phyloP scores from a whole-genome alignment of 352 stramenopile genomes.

The Phytopythium sindhum region DNA sequence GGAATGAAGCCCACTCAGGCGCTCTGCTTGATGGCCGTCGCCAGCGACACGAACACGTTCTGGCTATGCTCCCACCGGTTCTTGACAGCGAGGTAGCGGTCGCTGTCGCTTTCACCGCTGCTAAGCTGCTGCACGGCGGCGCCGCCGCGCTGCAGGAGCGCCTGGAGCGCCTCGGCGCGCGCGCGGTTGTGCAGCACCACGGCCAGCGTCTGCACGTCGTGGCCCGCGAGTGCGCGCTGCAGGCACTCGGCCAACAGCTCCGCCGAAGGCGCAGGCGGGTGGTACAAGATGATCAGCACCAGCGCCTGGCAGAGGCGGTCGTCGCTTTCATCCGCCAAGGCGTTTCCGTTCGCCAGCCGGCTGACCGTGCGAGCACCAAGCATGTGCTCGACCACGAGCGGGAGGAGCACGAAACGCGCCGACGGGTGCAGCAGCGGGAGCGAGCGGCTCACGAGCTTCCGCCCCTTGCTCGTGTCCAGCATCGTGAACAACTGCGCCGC shows the following conservation, averaged over 20 bases:
- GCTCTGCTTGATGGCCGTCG: constrained; percentile 74
- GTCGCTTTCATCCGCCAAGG: constrained; percentile 29
- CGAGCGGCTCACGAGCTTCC: constrained; percentile 71
- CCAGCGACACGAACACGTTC: constrained; percentile 66
- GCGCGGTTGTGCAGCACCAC: constrained; percentile 76
- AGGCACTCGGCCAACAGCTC: constrained; percentile 70
- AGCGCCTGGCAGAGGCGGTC: constrained; percentile 75
- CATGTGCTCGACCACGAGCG: constrained; percentile 60
- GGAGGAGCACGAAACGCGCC: constrained; percentile 72
- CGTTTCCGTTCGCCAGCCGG: constrained; percentile 18
- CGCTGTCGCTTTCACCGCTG: constrained; percentile 14
- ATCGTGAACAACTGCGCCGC: constrained; percentile 52
- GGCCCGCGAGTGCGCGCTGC: constrained; percentile 45
- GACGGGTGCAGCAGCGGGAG: constrained; percentile 77
- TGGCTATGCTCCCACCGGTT: constrained; percentile 62
- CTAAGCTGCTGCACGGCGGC: constrained; percentile 45
- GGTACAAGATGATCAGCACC: constrained; percentile 78
- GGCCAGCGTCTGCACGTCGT: constrained; percentile 55
- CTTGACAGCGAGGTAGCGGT: constrained; percentile 37
- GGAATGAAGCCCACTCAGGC: constrained; percentile 18
- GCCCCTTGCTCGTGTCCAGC: constrained; percentile 60
- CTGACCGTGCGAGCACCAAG: constrained; percentile 40
- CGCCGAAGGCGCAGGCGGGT: constrained; percentile 60
- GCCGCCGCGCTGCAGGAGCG: constrained; percentile 66
- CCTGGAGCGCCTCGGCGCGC: constrained; percentile 66